Percentiles rank a stretch among this genome's conserved stretches.
phyloP scores from a whole-genome alignment of 2,329 filamentous ascomycete genomes.

The Cladophialophora yegresii region DNA sequence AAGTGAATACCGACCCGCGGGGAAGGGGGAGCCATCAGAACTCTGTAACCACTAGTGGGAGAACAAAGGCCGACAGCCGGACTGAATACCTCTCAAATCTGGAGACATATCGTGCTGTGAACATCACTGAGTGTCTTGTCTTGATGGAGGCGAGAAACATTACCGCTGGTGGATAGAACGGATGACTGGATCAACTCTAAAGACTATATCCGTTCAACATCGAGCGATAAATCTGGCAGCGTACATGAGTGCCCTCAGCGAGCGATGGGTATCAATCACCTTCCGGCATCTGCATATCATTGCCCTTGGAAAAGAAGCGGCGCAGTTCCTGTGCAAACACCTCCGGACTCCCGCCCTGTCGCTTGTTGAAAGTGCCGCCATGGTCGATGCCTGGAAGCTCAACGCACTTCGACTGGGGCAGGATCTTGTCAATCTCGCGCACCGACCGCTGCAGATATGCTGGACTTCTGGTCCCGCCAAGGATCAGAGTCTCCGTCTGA shows the following conservation, averaged over 20 bases:
- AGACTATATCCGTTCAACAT: background rate
- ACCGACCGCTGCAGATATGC: conserved; percentile 20
- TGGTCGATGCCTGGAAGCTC: conserved; percentile 21
- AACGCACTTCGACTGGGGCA: conserved; percentile 8
- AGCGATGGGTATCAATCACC: background rate
- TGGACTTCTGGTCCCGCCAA: conserved; percentile 19
- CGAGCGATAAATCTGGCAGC: background rate
- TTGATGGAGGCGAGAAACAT: conserved; percentile 23
- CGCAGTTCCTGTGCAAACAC: conserved; percentile 17
- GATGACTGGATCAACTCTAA: background rate
- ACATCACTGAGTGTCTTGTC: conserved; percentile 22
- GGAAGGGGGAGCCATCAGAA: background rate
- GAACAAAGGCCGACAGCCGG: background rate
- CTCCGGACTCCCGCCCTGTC: conserved; percentile 19
- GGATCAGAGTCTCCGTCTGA: conserved; percentile 14
- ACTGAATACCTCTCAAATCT: background rate
- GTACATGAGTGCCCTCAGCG: background rate
- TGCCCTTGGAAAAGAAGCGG: conserved; percentile 20
- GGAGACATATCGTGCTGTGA: conserved; percentile 5
- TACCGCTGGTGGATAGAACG: conserved; percentile 14
- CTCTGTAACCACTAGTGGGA: background rate
- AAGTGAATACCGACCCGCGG: conserved; percentile 7
- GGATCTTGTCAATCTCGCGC: conserved; percentile 16
- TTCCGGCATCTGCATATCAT: background rate
- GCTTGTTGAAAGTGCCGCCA: conserved; percentile 19